A percentile compares a stretch with the other conserved stretches of the same genome.
Conservation (phyloP, 2,329 filamentous ascomycete genomes). For the Nemania diffusa region DNA sequence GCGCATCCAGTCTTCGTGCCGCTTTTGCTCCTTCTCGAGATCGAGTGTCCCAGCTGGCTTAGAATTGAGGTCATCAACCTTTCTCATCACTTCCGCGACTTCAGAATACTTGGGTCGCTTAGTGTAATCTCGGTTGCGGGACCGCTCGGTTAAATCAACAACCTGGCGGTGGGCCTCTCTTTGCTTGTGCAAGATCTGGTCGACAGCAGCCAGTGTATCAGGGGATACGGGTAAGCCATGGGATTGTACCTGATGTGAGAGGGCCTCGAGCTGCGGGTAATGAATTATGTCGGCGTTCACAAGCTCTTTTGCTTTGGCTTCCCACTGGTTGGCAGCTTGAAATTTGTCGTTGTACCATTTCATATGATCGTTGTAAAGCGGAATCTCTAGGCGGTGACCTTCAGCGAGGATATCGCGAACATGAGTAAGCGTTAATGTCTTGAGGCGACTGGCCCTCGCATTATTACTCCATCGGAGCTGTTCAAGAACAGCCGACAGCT, state of each 20-base stretch:
- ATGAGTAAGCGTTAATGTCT: slow-evolving; percentile 78
- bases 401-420: slow-evolving; percentile 82
- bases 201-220: slow-evolving; percentile 83
- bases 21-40: slow-evolving; percentile 91
- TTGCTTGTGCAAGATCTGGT: slow-evolving; percentile 94
- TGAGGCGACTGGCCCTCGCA: slow-evolving; percentile 71
- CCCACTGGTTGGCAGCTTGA: slow-evolving; percentile 84
- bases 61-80: slow-evolving; percentile 87
- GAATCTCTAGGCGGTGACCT: slow-evolving; percentile 80
- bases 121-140: slow-evolving; percentile 77
- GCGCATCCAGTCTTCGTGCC: slow-evolving; percentile 99
- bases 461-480: slow-evolving; percentile 90
- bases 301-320: slow-evolving; percentile 89
- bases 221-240: slow-evolving; percentile 81
- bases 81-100: slow-evolving; percentile 89
- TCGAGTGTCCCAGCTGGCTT: slow-evolving; percentile 92
- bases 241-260: slow-evolving; percentile 81
- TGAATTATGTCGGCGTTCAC: slow-evolving; percentile 92
- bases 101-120: slow-evolving; percentile 88
- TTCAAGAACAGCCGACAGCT: slow-evolving; percentile 80
- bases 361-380: slow-evolving; percentile 82
- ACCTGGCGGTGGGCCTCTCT: slow-evolving; percentile 93
- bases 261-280: slow-evolving; percentile 91
- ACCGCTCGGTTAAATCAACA: slow-evolving; percentile 80
- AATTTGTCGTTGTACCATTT: slow-evolving; percentile 80